A percentile compares a stretch with the other conserved stretches of the same genome.
Conservation (phyloP, 305 asterid genomes). For the Withania somnifera region DNA sequence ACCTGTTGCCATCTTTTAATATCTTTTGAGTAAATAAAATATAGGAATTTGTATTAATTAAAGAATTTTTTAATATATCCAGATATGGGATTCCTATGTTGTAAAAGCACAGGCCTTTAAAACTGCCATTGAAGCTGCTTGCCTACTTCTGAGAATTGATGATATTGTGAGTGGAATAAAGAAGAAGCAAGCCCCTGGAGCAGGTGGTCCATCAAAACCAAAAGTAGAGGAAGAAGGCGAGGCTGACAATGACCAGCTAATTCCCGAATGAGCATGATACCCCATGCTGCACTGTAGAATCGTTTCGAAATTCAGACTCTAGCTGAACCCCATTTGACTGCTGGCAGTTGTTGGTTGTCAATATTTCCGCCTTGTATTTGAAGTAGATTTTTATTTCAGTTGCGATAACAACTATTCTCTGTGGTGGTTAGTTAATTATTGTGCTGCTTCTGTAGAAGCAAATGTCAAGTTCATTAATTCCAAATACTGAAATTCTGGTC, state of each 20-base stretch:
- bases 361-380: not conserved
- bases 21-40: not conserved
- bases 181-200: constrained; percentile 76
- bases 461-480: no score
- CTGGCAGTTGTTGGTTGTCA: not conserved
- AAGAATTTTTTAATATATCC: not conserved
- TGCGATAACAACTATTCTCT: not conserved
- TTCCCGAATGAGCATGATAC: constrained; percentile 46
- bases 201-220: constrained; percentile 63
- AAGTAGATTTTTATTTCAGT: not conserved
- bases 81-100: constrained; percentile 94
- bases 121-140: constrained; percentile 94
- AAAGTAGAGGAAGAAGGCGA: constrained; percentile 65
- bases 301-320: not conserved
- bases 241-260: constrained; percentile 80
- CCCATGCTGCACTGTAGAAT: not conserved
- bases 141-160: constrained; percentile 94
- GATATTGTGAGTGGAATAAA: constrained; percentile 94
- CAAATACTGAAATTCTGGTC: no score
- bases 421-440: not conserved
- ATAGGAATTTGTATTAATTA: not conserved
- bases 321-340: not conserved
- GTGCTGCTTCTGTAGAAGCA: no score
- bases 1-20: not conserved
- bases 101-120: constrained; percentile 90